Percentiles rank a stretch among this genome's conserved stretches.
phyloP scores from a whole-genome alignment of 768 basidiomycete genomes.

The Albatrellus ellisii region DNA sequence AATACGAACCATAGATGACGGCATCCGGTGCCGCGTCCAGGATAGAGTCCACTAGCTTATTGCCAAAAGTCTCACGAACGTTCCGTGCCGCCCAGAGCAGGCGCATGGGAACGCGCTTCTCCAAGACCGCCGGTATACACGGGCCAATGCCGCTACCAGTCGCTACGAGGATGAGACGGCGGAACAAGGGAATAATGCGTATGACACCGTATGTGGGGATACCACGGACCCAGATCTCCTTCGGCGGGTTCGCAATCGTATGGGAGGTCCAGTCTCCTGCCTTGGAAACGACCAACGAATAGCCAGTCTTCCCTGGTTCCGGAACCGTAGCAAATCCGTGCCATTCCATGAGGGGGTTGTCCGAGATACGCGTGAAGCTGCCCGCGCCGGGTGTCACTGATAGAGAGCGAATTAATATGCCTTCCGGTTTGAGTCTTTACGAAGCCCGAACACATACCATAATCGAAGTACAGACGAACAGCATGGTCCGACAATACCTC shows the following conservation, averaged over 20 bases:
- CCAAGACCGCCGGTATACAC: constrained; percentile 42
- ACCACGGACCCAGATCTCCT: constrained; percentile 43
- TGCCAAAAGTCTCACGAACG: constrained; percentile 47
- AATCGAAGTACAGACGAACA: constrained; percentile 45
- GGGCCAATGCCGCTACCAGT: constrained; percentile 49
- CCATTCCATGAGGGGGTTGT: constrained; percentile 41
- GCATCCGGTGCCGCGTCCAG: constrained; percentile 40
- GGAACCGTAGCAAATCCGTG: constrained; percentile 45
- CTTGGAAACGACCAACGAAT: constrained; percentile 41
- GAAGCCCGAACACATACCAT: constrained; percentile 25
- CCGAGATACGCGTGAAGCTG: constrained; percentile 24
- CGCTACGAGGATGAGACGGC: constrained; percentile 41
- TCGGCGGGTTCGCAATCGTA: constrained; percentile 40
- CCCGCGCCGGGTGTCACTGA: constrained; percentile 22
- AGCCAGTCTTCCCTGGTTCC: constrained; percentile 24
- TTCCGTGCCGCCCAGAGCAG: constrained; percentile 54
- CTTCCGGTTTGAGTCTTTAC: constrained; percentile 7
- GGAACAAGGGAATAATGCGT: constrained; percentile 40
- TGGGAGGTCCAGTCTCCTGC: constrained; percentile 50
- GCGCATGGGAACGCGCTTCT: constrained; percentile 34
- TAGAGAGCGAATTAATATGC: constrained; percentile 9
- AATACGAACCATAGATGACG: constrained; percentile 36
- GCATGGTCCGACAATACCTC: constrained; percentile 44
- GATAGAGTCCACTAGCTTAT: constrained; percentile 43
- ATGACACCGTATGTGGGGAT: constrained; percentile 43